Evolutionary conservation across 2,329 filamentous ascomycete species (phyloP).

Genomic region (Cladosporium sp.): DNA sequence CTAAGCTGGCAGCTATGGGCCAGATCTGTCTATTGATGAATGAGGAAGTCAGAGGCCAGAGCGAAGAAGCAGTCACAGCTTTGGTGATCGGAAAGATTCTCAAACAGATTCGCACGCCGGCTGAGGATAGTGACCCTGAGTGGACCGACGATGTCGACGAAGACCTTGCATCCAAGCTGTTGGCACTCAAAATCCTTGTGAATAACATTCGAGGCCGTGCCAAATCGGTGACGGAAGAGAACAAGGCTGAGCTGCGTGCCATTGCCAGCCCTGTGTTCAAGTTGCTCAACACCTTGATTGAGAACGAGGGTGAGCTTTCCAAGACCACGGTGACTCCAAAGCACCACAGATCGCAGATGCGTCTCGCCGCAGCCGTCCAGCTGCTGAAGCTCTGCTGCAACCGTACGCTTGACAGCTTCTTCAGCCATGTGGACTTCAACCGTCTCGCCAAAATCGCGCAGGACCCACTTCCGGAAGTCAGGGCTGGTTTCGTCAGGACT

Average conservation of each 20-base stretch:
- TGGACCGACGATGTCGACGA: conserved; percentile 63
- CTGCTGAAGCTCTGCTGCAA: conserved; percentile 76
- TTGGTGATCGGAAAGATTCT: conserved; percentile 73
- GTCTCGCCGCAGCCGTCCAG: conserved; percentile 74
- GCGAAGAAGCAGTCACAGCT: conserved; percentile 71
- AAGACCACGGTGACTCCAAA: conserved; percentile 66
- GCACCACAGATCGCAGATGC: conserved; percentile 73
- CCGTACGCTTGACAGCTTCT: conserved; percentile 68
- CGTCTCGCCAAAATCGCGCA: conserved; percentile 75
- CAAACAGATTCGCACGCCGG: conserved; percentile 54
- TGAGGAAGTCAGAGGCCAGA: conserved; percentile 62
- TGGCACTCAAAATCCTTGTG: conserved; percentile 78
- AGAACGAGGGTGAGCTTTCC: conserved; percentile 72
- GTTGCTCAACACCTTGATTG: conserved; percentile 71
- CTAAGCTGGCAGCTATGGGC: conserved; percentile 64
- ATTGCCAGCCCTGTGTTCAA: conserved; percentile 66
- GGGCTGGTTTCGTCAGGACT: conserved; percentile 73
- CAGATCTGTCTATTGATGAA: conserved; percentile 73
- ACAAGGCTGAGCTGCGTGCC: conserved; percentile 41
- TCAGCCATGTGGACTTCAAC: conserved; percentile 73
- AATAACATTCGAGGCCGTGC: conserved; percentile 69
- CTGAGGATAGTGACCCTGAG: conserved; percentile 42
- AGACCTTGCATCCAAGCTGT: conserved; percentile 76
- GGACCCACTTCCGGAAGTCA: conserved; percentile 68
- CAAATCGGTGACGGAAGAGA: conserved; percentile 24